These are phyloP conservation scores for Hypomyces rosellus DNA, from an alignment of 2,329 filamentous ascomycete species.

Conservation along the genomic window DNA sequence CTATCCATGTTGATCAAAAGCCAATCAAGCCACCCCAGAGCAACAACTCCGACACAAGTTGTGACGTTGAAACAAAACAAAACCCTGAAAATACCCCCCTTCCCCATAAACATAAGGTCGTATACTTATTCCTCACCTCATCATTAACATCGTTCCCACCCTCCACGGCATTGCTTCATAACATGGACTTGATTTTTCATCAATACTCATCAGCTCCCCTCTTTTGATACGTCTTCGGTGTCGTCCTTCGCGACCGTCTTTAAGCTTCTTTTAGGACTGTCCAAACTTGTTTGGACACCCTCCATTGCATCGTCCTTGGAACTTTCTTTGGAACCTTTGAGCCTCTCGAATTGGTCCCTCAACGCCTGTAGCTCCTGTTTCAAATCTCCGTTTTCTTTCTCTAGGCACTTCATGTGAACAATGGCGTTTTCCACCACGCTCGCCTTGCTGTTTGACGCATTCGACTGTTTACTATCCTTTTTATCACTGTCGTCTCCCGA, in stretches of 20 bases:
- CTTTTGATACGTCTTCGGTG: too few relatives aligned
- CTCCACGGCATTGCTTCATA: constrained; percentile 2
- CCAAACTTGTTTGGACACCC: neutral
- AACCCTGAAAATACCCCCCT: neutral
- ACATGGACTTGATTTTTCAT: neutral
- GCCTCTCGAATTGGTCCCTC: constrained; percentile 25
- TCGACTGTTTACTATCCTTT: constrained; percentile 41
- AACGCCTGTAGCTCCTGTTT: constrained; percentile 51
- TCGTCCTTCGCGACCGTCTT: too few relatives aligned
- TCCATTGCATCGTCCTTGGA: neutral
- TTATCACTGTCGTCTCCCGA: constrained; percentile 40
- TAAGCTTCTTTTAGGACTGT: too few relatives aligned
- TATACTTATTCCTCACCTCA: too few relatives aligned
- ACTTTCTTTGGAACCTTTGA: constrained; percentile 12
- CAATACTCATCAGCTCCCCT: too few relatives aligned
- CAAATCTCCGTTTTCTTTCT: constrained; percentile 63
- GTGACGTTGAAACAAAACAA: neutral
- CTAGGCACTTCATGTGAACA: constrained; percentile 82
- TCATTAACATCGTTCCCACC: neutral
- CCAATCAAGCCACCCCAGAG: constrained; percentile 3
- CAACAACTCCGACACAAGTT: neutral
- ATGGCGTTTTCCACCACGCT: constrained; percentile 97
- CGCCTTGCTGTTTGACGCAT: constrained; percentile 77
- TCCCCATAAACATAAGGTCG: too few relatives aligned
- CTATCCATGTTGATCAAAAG: too few relatives aligned